phyloP scores from a whole-genome alignment of 306 rosid species.

The Lagenaria siceraria region DNA sequence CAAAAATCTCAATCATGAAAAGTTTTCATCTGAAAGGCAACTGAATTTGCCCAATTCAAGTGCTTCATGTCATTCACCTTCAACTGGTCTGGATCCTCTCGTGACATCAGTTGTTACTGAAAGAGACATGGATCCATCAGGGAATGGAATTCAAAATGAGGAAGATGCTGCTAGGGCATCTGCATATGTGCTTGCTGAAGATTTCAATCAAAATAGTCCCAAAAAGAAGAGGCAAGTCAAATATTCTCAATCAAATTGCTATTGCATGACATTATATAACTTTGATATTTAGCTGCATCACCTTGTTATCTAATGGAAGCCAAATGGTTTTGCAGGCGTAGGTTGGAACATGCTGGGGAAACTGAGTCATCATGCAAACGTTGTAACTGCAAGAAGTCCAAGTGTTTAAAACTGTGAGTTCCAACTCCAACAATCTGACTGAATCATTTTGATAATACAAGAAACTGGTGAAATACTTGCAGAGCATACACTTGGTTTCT shows the following conservation, averaged over 20 bases:
- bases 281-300: conserved; percentile 1
- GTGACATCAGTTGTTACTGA: conserved; percentile 28
- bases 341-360: conserved; percentile 44
- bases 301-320: conserved; percentile 14
- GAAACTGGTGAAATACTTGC: background rate
- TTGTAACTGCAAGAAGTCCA: conserved; percentile 86
- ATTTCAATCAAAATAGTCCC: conserved; percentile 57
- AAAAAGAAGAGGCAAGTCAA: conserved; percentile 60
- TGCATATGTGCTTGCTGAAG: conserved; percentile 37
- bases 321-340: conserved; percentile 51
- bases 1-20: conserved; percentile 24
- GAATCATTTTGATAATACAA: background rate
- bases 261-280: background rate
- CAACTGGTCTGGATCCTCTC: conserved; percentile 32
- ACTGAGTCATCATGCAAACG: conserved; percentile 62
- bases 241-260: conserved; percentile 3
- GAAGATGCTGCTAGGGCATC: conserved; percentile 47
- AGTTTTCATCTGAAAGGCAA: conserved; percentile 32
- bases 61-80: conserved; percentile 27
- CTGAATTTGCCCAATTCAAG: conserved; percentile 25
- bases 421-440: background rate
- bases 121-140: conserved; percentile 30
- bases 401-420: conserved; percentile 91
- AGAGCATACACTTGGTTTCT: background rate
- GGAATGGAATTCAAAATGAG: conserved; percentile 33